Evolutionary conservation across 306 rosid genomes (phyloP).

Genomic region (Inga leiocalycina): DNA sequence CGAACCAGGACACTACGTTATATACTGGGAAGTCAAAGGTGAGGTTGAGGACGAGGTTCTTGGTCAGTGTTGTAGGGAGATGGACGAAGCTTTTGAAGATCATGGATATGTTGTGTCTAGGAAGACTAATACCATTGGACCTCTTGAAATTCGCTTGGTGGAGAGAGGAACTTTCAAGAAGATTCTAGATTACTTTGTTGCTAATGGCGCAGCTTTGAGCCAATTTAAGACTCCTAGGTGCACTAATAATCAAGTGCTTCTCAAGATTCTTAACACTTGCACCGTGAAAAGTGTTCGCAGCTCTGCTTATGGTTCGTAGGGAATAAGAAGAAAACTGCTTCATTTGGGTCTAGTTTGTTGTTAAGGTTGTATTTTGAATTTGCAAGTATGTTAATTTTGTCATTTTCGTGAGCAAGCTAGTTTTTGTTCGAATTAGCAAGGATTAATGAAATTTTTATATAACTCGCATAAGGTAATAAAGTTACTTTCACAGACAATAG

Average conservation of each 20-base stretch:
- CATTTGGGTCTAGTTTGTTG: not conserved
- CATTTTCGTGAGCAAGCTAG: not conserved
- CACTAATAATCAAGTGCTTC: constrained; percentile 52
- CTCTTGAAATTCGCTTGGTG: constrained; percentile 65
- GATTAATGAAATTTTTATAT: not conserved
- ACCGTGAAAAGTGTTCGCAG: constrained; percentile 49
- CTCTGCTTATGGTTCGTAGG: constrained; percentile 47
- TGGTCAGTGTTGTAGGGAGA: constrained; percentile 49
- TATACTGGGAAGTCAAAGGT: constrained; percentile 79
- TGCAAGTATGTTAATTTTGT: not conserved
- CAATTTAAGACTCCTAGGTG: constrained; percentile 86
- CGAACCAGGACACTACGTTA: constrained; percentile 67
- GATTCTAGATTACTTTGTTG: constrained; percentile 62
- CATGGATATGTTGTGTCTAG: constrained; percentile 76
- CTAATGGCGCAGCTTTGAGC: constrained; percentile 64
- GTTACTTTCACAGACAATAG: not conserved
- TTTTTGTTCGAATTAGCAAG: not conserved
- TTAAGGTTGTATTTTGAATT: not conserved
- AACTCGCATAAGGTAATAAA: not conserved
- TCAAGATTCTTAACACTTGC: constrained; percentile 52
- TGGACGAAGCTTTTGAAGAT: constrained; percentile 70
- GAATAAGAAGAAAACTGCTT: not conserved
- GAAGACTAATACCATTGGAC: constrained; percentile 57
- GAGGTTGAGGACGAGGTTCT: constrained; percentile 57
- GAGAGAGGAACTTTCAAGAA: constrained; percentile 64